phyloP scores from a whole-genome alignment of 225 moss, liverwort and hornwort genomes.

The Thuidium tamariscinum region DNA sequence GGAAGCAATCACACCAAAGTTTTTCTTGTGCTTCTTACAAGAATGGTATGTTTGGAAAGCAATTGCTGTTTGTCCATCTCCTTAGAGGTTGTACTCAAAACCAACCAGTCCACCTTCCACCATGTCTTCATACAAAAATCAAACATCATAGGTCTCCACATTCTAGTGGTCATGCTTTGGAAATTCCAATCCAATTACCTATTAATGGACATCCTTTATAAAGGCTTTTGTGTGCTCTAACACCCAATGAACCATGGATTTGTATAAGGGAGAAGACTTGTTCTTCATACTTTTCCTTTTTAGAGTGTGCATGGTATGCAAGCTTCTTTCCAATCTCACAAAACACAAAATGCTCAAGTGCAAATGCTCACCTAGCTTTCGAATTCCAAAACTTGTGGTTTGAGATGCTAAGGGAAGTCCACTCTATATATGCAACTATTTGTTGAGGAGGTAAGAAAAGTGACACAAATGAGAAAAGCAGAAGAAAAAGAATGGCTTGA shows the following conservation, averaged over 20 bases:
- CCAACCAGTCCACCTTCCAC: background rate
- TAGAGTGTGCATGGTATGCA: background rate
- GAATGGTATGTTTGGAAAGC: rapidly evolving
- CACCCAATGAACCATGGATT: background rate
- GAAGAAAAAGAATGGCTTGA: background rate
- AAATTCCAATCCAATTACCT: background rate
- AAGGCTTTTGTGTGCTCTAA: rapidly evolving
- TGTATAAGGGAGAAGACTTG: rapidly evolving
- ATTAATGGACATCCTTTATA: rapidly evolving
- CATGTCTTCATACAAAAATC: background rate
- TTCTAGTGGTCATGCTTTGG: background rate
- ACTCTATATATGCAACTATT: background rate
- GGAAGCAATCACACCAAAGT: background rate
- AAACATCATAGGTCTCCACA: rapidly evolving
- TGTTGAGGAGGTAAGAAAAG: background rate
- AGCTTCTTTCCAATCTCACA: background rate
- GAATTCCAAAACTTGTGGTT: background rate
- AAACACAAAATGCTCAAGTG: too few species aligned
- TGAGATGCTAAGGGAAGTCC: background rate
- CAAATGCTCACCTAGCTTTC: too few species aligned
- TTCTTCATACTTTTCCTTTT: background rate
- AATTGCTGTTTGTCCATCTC: rapidly evolving
- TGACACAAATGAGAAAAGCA: rapidly evolving
- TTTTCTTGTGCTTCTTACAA: background rate
- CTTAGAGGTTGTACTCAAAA: background rate